Evolutionary conservation across 208 protist genomes (phyloP), one percentile per base, ranked within the genome.

Genomic region (Angomonas deanei): DNA sequence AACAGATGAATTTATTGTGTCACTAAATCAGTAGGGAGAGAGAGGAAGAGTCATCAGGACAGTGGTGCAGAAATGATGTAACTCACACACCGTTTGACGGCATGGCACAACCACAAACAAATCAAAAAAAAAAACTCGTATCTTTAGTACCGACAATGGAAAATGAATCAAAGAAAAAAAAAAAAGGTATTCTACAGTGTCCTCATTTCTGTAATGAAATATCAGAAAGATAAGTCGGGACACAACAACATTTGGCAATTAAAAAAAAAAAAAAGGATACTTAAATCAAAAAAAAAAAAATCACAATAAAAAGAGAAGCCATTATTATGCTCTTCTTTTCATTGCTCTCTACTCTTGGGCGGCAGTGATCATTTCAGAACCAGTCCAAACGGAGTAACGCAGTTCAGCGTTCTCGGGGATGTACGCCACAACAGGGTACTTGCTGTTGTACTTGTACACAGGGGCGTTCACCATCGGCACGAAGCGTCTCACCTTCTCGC

Each of bases 361-460:
- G 3, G 76, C 76, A 27, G 71, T 50, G 50, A 60, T 61, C 52
- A 50, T 63, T 33, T 79, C 59, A 1, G 66, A 65, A 0, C 68
- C 74, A 28, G 24, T 65, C 83, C 83, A 90, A 23, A 90, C 52
- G 54, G 70, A 72, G 77, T 90, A 90, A 48, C 65, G 70, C 49
- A 90, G 66, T 38, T 84, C 73, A 28, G 71, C 83, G 31, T 82
- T 69, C 23, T 82, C 47, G 19, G 83, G 79, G 15, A 90, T 53
- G 66, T 90, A 84, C 24, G 86, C 79, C 15, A 90, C 79, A 3
- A 90, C 76, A n/a, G 83, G 79, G n/a, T 61, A 6, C 39, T 27
- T 60, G 63, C 74, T 84, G 47, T 73, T 64, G 70, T 90, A 90
- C 27, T 46, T 50, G 54, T 84, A 67, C 27, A 86, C 26, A 1